Base-by-base conservation (phyloP, 2,329 filamentous ascomycete species). In the Metarhizium anisopliae region DNA sequence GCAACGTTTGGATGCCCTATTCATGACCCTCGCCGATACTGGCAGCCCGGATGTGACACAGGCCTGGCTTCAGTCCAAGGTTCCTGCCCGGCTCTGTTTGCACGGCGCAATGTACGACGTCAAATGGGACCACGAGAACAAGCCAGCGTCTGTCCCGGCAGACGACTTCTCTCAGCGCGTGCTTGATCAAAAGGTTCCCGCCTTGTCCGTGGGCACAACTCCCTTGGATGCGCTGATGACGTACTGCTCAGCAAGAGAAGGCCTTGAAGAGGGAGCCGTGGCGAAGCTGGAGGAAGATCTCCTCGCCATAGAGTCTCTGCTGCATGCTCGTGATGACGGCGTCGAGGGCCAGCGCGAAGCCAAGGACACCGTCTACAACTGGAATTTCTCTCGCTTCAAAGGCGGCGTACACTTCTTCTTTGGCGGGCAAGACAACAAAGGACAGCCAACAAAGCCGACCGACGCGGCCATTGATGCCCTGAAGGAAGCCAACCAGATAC, bases 31-130 rank as follows among this genome's bases (percentile, higher is more conserved):
- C 4, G 53, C 49, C 32, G 61, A 55, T 6, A 50, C 35, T 18
- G 40, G 38, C 36, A 14, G 13, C 36, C 36, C 10, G 36, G 36
- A 40, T 40, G 40, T 7, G 38, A 20, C 25, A 51, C 56, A 7
- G 30, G 56, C 18, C 2, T 67, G 58, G 63, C 59, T 64, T 8
- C 56, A 55, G 1, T 18, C 49, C 1, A 52, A 38, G 54, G 60
- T 55, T 30, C 62, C 53, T 18, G 50, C 51, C 5, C 63, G 64
- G 0, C 32, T 65, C 4, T 40, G 69, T 0, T 70, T 64, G 51
- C 72, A 74, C 50, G 71, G 68, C 0, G 63, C 68, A 20, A 70
- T 73, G 64, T 74, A 74, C 56, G 58, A 64, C 2, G 72, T 74
- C 1, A 29, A 49, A 1, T 75, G 70, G 71, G 60, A 72, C 36